Conservation (phyloP, 495 filamentous ascomycete species). For the Lasiosphaeris hirsuta region DNA sequence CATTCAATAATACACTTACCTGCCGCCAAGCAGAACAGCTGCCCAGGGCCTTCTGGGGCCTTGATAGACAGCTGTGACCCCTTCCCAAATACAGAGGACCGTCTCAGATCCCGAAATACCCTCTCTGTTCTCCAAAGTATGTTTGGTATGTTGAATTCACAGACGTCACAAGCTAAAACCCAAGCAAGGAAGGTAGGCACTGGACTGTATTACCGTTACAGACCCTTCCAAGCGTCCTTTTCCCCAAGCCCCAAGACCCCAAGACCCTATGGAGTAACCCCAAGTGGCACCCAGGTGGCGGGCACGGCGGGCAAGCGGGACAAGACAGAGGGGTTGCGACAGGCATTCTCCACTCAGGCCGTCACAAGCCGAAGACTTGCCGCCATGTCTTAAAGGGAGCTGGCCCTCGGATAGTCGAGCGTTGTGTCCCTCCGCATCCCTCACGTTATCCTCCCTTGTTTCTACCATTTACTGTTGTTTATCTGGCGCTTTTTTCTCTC, state of each 20-base stretch:
- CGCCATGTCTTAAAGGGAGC: conserved; percentile 18
- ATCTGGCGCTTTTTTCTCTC: not conserved
- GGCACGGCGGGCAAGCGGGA: conserved; percentile 5
- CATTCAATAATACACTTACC: too few relatives aligned
- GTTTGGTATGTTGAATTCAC: too few relatives aligned
- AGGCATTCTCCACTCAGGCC: conserved; percentile 20
- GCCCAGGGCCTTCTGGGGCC: too few relatives aligned
- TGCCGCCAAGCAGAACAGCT: too few relatives aligned
- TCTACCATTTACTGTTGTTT: not conserved
- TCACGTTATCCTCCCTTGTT: not conserved
- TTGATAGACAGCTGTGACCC: not conserved
- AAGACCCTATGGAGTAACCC: conserved; percentile 6
- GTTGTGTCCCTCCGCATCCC: not conserved
- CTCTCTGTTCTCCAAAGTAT: too few relatives aligned
- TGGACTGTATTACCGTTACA: too few relatives aligned
- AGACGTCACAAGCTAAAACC: too few relatives aligned
- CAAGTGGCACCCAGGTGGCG: too few relatives aligned
- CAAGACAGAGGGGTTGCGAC: not conserved
- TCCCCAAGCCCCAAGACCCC: too few relatives aligned
- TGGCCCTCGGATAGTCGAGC: conserved; percentile 13
- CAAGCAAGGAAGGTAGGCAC: too few relatives aligned
- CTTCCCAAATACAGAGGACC: not conserved
- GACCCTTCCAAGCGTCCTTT: too few relatives aligned
- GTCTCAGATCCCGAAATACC: too few relatives aligned
- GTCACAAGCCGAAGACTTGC: conserved; percentile 38